phyloP scores from a whole-genome alignment of 768 basidiomycete species.

The Russula griseocarnosa region DNA sequence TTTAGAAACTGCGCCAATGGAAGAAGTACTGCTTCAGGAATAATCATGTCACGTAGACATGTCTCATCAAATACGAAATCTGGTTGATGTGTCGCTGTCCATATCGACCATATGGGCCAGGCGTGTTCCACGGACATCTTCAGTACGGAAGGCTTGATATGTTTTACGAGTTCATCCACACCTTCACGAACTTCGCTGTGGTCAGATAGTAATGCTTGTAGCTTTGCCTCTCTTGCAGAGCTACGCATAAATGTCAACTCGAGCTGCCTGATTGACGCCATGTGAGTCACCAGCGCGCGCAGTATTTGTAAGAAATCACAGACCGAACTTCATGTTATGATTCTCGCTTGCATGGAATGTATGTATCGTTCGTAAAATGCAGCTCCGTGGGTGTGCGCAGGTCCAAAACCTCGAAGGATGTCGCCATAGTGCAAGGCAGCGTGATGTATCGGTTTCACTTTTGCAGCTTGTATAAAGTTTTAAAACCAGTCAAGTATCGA shows the following conservation, averaged over 20 bases:
- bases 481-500: conserved; percentile 29
- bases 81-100: not conserved
- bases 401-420: conserved; percentile 34
- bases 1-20: not conserved
- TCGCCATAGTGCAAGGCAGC: conserved; percentile 34
- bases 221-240: conserved; percentile 4
- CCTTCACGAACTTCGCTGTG: not conserved
- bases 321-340: conserved; percentile 30
- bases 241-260: not conserved
- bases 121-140: conserved; percentile 10
- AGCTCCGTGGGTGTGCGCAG: conserved; percentile 28
- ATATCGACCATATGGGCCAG: not conserved
- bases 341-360: conserved; percentile 27
- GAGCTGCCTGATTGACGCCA: conserved; percentile 18
- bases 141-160: not conserved
- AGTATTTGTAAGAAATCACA: not conserved
- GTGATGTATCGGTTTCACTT: conserved; percentile 35
- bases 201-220: not conserved
- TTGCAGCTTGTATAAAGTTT: conserved; percentile 30
- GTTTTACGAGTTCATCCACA: not conserved
- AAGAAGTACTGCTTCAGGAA: not conserved
- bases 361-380: conserved; percentile 27
- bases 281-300: not conserved
- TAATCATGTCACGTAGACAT: not conserved
- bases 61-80: not conserved